Base-by-base conservation (phyloP, 2,329 filamentous ascomycete species). In the Alternaria arborescens region DNA sequence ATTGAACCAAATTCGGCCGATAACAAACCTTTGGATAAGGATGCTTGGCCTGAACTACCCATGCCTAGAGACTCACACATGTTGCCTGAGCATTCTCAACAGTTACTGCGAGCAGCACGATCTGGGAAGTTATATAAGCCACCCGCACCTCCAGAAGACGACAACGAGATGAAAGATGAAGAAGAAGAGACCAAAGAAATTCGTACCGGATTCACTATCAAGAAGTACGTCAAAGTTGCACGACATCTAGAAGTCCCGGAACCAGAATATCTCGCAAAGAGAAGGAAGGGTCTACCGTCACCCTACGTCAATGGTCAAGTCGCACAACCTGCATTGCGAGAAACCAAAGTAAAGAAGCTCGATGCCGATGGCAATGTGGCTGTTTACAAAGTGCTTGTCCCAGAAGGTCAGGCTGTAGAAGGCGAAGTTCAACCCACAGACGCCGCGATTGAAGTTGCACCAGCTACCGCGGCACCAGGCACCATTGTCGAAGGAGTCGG, bases 51-150 rank as follows among this genome's bases (percentile, higher is more conserved):
- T 48, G 94, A 97, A 74, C 85, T 93, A 18, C 89, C 92, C 44
- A 94, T 97, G 92, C 94, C 94, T 40, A 91, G 91, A 71, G 94
- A 97, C 76, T 91, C 88, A 30, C 86, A 91, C 59, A 84, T 97
- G 32, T 83, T 97, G 10, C 87, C 91, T 0, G 86, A 89, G 1
- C 91, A 93, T 76, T 94, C 90, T 54, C 91, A 95, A 72, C 91
- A 94, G 66, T 85, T 97, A 5, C 84, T 97, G 14, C 89, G 91
- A 58, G 91, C 91, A 38, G 92, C 93, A 48, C 87, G 94, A 60
- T 92, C 91, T 20, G 91, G 91, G 6, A 86, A 86, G 55, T 82
- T 92, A 12, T 93, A 91, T 71, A 94, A 96, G 77, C 87, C 90
- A 16, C 88, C 89, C 32, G 84, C 85, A 12, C 86, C 89, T 0